phyloP scores from a whole-genome alignment of 2,329 filamentous ascomycete genomes.

The Pseudogymnoascus sp. region DNA sequence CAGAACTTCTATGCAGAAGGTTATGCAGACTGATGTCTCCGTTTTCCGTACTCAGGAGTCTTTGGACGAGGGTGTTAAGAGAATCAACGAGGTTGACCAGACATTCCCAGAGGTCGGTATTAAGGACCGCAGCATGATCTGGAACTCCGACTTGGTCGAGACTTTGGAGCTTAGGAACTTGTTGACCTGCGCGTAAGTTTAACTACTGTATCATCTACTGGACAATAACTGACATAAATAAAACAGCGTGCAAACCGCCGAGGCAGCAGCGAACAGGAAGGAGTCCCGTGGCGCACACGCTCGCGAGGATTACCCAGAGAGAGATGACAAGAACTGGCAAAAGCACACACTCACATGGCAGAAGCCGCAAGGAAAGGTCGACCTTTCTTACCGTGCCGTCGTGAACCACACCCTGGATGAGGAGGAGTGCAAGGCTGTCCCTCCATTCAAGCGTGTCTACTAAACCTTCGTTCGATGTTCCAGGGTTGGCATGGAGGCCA shows the following conservation, averaged over 20 bases:
- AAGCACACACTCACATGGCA: slow-evolving; percentile 98
- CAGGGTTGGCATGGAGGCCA: slow-evolving; percentile 5
- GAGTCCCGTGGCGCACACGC: slow-evolving; percentile 96
- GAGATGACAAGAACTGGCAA: slow-evolving; percentile 97
- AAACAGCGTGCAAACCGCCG: slow-evolving; percentile 75
- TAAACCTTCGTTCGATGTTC: slow-evolving; percentile 35
- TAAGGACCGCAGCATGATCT: slow-evolving; percentile 99
- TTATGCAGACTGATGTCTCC: slow-evolving; percentile 94
- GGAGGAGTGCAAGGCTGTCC: slow-evolving; percentile 90
- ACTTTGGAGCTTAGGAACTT: slow-evolving; percentile 92
- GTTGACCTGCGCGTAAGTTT: slow-evolving; percentile 81
- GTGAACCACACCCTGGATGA: slow-evolving; percentile 80
- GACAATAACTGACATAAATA: slow-evolving; percentile 13
- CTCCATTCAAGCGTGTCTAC: slow-evolving; percentile 92
- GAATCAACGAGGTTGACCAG: slow-evolving; percentile 76
- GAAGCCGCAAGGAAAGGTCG: slow-evolving; percentile 84
- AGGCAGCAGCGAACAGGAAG: slow-evolving; percentile 84
- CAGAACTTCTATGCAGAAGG: slow-evolving; percentile 89
- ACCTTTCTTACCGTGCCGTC: slow-evolving; percentile 80
- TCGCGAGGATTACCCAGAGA: slow-evolving; percentile 90
- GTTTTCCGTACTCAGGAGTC: slow-evolving; percentile 94
- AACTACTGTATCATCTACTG: slow-evolving; percentile 15
- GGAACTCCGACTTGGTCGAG: slow-evolving; percentile 96
- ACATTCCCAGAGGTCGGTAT: slow-evolving; percentile 78
- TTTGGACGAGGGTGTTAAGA: slow-evolving; percentile 85